Percentiles rank a stretch among this genome's conserved stretches.
These are phyloP conservation scores for Dictyophora rubrovolvata DNA, from an alignment of 768 basidiomycete species.

Conservation along the genomic window DNA sequence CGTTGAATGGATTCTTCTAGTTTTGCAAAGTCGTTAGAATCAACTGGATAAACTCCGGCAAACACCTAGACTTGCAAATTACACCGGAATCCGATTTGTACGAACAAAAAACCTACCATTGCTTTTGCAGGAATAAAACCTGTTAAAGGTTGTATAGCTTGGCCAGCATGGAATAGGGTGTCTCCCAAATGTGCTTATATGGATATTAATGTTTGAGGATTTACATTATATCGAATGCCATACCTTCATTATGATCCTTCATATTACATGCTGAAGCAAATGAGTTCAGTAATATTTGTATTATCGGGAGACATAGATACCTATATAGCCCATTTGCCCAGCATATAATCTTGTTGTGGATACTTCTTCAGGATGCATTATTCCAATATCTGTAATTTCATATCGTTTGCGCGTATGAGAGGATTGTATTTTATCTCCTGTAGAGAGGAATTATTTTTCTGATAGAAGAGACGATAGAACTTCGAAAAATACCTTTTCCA, in stretches of 20 bases:
- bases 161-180: constrained; percentile 71
- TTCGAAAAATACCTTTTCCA: constrained; percentile 51
- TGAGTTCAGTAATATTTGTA: not conserved
- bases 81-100: not conserved
- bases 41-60: constrained; percentile 90
- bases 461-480: not conserved
- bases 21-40: constrained; percentile 83
- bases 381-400: constrained; percentile 79
- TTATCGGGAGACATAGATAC: constrained; percentile 8
- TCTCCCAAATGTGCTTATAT: constrained; percentile 82
- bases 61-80: constrained; percentile 52
- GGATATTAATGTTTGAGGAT: not conserved
- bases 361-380: constrained; percentile 86
- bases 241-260: constrained; percentile 94
- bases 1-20: constrained; percentile 92
- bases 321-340: constrained; percentile 77
- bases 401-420: constrained; percentile 80
- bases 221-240: not conserved
- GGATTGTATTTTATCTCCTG: constrained; percentile 86
- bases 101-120: constrained; percentile 49
- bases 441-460: not conserved
- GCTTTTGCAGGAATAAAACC: constrained; percentile 89
- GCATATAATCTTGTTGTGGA: constrained; percentile 55
- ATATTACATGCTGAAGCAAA: constrained; percentile 73
- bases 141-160: constrained; percentile 70